These are phyloP conservation scores for Pyricularia grisea DNA, from an alignment of 2,329 filamentous ascomycete genomes.

Conservation along the genomic window DNA sequence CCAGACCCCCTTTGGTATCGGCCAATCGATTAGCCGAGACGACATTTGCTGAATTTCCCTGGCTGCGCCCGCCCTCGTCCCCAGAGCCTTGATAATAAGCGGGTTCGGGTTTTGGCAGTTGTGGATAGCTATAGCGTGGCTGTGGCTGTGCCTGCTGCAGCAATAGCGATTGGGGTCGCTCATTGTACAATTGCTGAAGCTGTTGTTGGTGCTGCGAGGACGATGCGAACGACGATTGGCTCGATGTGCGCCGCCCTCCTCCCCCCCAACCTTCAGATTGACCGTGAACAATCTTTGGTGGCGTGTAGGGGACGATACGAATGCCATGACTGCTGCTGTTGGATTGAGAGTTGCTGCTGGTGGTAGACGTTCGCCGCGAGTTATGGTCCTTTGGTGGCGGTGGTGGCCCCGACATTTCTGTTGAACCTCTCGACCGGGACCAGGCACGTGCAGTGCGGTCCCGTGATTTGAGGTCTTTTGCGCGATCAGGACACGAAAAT, in stretches of 20 bases:
- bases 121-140: background rate
- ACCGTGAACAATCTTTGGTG: conserved; percentile 22
- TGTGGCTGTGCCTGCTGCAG: conserved; percentile 4
- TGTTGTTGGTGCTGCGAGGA: conserved; percentile 5
- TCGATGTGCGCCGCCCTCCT: conserved; percentile 10
- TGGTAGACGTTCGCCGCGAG: background rate
- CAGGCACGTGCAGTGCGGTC: background rate
- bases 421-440: conserved; percentile 1
- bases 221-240: conserved; percentile 12
- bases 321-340: conserved; percentile 32
- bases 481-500: background rate
- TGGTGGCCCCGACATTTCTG: conserved; percentile 18
- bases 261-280: conserved; percentile 11
- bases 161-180: conserved; percentile 3
- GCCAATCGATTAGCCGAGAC: conserved; percentile 14
- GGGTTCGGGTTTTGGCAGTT: background rate
- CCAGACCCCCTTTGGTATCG: conserved; percentile 23
- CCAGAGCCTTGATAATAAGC: background rate
- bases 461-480: background rate
- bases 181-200: no score
- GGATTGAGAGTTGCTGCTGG: conserved; percentile 20
- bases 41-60: background rate
- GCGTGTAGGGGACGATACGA: conserved; percentile 39
- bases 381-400: conserved; percentile 26
- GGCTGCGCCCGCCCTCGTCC: background rate